Evolutionary conservation across 805 yeast species (phyloP).

Genomic region (Peterozyma xylosa): DNA sequence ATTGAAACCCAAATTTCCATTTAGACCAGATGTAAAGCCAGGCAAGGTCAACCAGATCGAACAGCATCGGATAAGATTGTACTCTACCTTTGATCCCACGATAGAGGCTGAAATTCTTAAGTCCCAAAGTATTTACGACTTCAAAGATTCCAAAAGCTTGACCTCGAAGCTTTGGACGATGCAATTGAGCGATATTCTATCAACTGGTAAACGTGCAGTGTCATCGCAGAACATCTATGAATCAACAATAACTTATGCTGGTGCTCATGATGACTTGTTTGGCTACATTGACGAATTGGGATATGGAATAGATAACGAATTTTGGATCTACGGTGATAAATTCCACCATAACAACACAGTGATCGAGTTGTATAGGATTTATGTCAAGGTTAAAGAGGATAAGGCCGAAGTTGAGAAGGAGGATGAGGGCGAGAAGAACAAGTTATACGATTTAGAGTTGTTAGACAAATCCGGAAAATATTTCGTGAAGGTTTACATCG

Average conservation of each 20-base stretch:
- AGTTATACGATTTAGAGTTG: constrained; percentile 10
- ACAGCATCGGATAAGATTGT: constrained; percentile 43
- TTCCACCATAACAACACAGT: constrained; percentile 55
- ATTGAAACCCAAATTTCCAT: constrained; percentile 41
- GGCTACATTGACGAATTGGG: constrained; percentile 58
- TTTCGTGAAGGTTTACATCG: constrained; percentile 59
- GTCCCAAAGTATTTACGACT: not conserved
- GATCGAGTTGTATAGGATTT: constrained; percentile 48
- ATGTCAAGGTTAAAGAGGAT: constrained; percentile 22
- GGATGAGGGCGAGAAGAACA: constrained; percentile 15
- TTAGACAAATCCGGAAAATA: constrained; percentile 49
- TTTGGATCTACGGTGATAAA: constrained; percentile 52
- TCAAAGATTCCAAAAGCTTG: constrained; percentile 1
- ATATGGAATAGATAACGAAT: constrained; percentile 55
- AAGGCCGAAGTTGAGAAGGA: not conserved
- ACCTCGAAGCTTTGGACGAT: constrained; percentile 46
- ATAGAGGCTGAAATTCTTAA: not conserved
- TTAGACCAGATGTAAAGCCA: constrained; percentile 44
- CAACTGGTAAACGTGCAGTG: constrained; percentile 61
- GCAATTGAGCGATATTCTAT: constrained; percentile 65
- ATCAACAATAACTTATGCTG: constrained; percentile 40
- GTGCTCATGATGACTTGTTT: constrained; percentile 28
- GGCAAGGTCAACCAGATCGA: constrained; percentile 53
- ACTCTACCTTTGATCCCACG: constrained; percentile 8
- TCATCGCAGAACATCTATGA: constrained; percentile 64